phyloP scores from a whole-genome alignment of 306 rosid species.

The Gynostemma pentaphyllum region DNA sequence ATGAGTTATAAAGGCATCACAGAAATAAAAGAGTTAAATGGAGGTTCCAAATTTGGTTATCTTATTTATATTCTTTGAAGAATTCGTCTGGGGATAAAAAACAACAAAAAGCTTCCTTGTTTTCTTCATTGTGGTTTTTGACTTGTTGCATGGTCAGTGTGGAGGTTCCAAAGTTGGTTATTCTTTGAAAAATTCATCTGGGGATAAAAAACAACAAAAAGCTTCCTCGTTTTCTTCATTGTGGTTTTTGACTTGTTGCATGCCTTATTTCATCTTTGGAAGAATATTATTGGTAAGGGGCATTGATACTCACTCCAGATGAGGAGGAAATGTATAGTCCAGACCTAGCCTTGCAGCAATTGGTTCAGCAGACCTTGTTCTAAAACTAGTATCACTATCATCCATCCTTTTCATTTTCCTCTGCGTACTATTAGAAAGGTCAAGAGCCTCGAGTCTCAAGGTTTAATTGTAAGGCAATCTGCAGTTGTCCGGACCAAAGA shows the following conservation, averaged over 20 bases:
- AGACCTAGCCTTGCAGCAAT: too few species aligned
- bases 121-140: conserved; percentile 3
- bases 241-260: conserved; percentile 1
- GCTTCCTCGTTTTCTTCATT: conserved; percentile 6
- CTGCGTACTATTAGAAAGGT: too few species aligned
- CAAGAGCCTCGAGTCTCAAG: conserved; percentile 68
- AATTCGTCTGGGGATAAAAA: not conserved
- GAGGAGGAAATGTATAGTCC: too few species aligned
- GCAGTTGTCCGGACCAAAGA: conserved; percentile 64
- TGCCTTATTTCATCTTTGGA: too few species aligned
- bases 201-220: conserved; percentile 1
- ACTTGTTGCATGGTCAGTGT: too few species aligned
- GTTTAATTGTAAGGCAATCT: conserved; percentile 55
- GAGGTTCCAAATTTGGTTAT: conserved; percentile 1
- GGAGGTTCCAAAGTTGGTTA: conserved; percentile 4
- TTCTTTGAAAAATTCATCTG: not conserved
- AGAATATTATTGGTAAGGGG: too few species aligned
- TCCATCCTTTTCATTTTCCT: too few species aligned
- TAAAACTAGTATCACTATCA: too few species aligned
- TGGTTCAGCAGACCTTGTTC: too few species aligned
- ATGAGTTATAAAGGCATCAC: not conserved
- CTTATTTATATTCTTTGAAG: not conserved
- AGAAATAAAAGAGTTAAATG: conserved; percentile 5
- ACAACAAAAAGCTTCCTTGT: conserved; percentile 8
- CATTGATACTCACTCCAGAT: too few species aligned